Base-by-base conservation (phyloP, 2,329 filamentous ascomycete species). In the Colletotrichum sp. region DNA sequence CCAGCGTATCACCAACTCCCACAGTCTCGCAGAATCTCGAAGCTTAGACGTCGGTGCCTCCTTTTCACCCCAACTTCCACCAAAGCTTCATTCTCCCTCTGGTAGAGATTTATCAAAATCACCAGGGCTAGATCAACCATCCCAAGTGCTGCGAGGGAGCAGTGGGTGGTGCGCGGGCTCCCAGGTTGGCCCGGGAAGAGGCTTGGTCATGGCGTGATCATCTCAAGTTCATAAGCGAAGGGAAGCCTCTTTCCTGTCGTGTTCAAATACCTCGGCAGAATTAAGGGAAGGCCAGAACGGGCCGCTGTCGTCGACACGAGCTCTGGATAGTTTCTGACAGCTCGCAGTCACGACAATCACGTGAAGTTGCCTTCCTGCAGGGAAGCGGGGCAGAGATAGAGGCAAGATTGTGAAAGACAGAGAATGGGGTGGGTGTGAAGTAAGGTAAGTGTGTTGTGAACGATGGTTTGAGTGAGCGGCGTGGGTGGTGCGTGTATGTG, bases 141-240 rank as follows among this genome's bases (percentile, higher is more conserved):
- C 72, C 2, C 57, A 74, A 70, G 57, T 71, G 7, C 59, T 3
- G 24, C 13, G 4, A 49, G 15, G 13, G 6, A 39, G 13, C 8
- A 10, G 8, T 36, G 57, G 36, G 28, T 21, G 9, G 18, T 28
- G 49, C n/a, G 18, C 26, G 13, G 30, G 26, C 7, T 26, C 32
- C 44, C 24, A 52, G n/a, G 57, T 55, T 62, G 55, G 12, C 44
- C 63, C 57, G 21, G 39, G 34, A 24, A 59, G 24, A 24, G 44
- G 16, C 15, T n/a, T 44, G 30, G 49, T 39, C 57, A 44, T 69
- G 64, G 39, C 70, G 73, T 73, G 73, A 76, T 76, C 73, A 13
- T 76, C 73, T 76, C 63, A 76, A 76, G 28, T 73, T 24, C 28
- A 8, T 3, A 15, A n/a, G 10, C 21, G 63, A 13, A 12, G 21